A percentile compares a stretch with the other conserved stretches of the same genome.
Conservation (phyloP, 345 rosid species). For the Atalantia buxifolia region DNA sequence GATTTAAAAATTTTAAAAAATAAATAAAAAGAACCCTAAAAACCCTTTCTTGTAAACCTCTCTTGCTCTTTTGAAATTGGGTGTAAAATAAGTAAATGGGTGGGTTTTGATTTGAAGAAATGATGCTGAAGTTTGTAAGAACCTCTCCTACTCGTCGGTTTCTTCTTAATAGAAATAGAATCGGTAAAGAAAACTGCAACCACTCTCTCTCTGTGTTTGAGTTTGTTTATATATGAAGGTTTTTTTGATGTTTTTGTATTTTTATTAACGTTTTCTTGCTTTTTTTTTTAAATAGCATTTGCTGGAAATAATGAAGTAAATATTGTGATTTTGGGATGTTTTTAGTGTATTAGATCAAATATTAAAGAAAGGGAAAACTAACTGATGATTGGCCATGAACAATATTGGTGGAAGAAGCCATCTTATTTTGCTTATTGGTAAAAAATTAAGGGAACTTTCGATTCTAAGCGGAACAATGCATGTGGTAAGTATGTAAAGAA, state of each 20-base stretch:
- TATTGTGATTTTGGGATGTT: not conserved
- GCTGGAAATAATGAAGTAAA: not conserved
- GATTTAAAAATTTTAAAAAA: no score
- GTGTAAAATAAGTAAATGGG: not conserved
- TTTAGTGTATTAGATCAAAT: not conserved
- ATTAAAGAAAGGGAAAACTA: no score
- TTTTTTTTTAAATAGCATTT: not conserved
- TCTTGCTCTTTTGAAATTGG: not conserved
- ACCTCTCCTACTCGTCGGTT: not conserved
- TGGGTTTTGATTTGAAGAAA: not conserved
- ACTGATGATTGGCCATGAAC: no score
- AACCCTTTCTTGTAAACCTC: not conserved
- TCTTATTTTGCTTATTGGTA: not conserved
- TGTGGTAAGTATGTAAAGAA: not conserved
- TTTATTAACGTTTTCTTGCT: not conserved
- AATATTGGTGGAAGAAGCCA: not conserved
- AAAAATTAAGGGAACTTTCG: not conserved
- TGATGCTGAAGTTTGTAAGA: conserved; percentile 15
- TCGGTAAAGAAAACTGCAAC: not conserved
- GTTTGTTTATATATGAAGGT: no score
- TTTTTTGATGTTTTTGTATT: no score
- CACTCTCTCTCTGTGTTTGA: not conserved
- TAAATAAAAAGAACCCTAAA: no score
- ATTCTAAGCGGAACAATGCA: not conserved
- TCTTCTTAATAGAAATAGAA: not conserved